A percentile compares a stretch with the other conserved stretches of the same genome.
These are phyloP conservation scores for Pseudogymnoascus verrucosus DNA, from an alignment of 2,329 filamentous ascomycete species.

Conservation along the genomic window DNA sequence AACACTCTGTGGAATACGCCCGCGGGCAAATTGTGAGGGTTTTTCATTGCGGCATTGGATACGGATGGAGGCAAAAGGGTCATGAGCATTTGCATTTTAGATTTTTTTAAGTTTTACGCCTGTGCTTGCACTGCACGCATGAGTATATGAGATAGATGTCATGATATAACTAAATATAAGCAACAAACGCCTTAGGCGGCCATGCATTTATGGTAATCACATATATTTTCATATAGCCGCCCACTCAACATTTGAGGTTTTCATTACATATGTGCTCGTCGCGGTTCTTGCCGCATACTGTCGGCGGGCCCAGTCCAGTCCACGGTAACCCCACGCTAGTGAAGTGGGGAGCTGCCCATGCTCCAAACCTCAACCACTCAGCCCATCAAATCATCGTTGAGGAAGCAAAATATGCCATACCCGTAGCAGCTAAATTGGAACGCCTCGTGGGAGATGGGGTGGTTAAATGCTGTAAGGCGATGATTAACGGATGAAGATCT, in stretches of 20 bases:
- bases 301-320: neutral
- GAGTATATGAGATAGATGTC: constrained; percentile 7
- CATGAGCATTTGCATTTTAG: constrained; percentile 8
- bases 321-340: neutral
- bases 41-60: neutral
- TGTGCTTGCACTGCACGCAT: constrained; percentile 2
- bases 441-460: neutral
- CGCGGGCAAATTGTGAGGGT: constrained; percentile 12
- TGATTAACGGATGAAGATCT: constrained; percentile 4
- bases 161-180: constrained; percentile 8
- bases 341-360: constrained; percentile 2
- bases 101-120: neutral
- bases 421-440: neutral
- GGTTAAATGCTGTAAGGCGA: neutral
- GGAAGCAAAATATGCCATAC: neutral
- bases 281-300: constrained; percentile 1
- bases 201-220: constrained; percentile 4
- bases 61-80: constrained; percentile 1
- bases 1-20: constrained; percentile 17
- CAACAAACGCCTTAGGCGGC: neutral
- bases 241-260: neutral
- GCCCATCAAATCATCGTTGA: constrained; percentile 3
- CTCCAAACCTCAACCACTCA: neutral
- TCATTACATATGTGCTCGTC: neutral
- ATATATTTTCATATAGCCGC: neutral